These are phyloP conservation scores for Eruca vesicaria DNA, from an alignment of 441 rosid species.

Conservation along the genomic window DNA sequence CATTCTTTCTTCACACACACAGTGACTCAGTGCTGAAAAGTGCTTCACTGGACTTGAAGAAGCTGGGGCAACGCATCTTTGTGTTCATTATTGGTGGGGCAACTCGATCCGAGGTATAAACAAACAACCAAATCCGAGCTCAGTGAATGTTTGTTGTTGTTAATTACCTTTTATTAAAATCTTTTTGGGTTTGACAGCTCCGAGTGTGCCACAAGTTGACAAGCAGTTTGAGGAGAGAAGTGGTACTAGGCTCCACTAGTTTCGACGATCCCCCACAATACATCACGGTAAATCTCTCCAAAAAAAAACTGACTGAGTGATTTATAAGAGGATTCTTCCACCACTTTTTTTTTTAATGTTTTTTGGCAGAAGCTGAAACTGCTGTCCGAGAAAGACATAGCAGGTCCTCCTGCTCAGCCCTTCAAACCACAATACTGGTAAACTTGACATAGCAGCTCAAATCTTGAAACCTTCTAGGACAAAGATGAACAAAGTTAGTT, in stretches of 20 bases:
- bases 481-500: neutral
- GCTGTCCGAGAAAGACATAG: conserved; percentile 38
- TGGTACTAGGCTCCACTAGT: conserved; percentile 61
- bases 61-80: conserved; percentile 70
- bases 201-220: conserved; percentile 75
- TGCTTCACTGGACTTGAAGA: conserved; percentile 47
- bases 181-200: conserved; percentile 38
- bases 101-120: conserved; percentile 71
- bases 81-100: conserved; percentile 74
- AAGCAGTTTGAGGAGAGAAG: conserved; percentile 60
- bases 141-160: conserved; percentile 3
- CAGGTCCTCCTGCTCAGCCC: conserved; percentile 32
- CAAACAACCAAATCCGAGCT: neutral
- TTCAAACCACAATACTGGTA: conserved; percentile 37
- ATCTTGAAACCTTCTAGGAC: neutral
- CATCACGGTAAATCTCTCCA: conserved; percentile 46
- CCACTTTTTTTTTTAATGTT: conserved; percentile 4
- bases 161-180: neutral
- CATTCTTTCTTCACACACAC: conserved; percentile 20
- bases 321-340: neutral
- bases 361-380: conserved; percentile 53
- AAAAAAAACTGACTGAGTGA: neutral
- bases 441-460: neutral
- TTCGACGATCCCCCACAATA: conserved; percentile 62
- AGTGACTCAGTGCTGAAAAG: conserved; percentile 58